These are phyloP conservation scores for Carex myosuroides DNA, from an alignment of 176 grass and related monocot genomes.

Conservation along the genomic window DNA sequence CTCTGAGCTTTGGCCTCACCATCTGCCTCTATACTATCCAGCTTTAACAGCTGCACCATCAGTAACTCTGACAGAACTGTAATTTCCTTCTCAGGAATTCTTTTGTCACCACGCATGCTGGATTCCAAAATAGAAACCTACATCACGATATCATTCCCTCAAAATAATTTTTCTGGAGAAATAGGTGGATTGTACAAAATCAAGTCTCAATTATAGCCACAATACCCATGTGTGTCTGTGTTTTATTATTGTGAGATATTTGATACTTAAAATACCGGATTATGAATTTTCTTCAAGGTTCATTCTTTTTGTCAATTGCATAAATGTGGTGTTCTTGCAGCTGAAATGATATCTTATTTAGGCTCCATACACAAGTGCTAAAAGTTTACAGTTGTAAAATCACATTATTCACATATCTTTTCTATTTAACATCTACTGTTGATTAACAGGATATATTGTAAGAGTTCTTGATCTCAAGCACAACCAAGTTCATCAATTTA, in stretches of 20 bases:
- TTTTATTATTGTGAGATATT: neutral
- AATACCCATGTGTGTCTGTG: neutral
- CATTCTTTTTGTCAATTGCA: neutral
- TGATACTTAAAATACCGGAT: no score
- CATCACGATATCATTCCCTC: neutral
- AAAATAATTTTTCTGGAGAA: neutral
- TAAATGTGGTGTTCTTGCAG: neutral
- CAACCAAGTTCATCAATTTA: neutral
- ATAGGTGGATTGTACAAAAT: neutral
- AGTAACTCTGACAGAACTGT: conserved; percentile 71
- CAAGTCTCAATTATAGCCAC: neutral
- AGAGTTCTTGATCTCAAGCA: neutral
- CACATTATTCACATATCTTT: neutral
- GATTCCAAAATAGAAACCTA: conserved; percentile 79
- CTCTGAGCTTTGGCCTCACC: conserved; percentile 80
- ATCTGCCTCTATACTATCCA: conserved; percentile 81
- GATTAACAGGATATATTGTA: neutral
- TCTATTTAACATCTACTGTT: neutral
- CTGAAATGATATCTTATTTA: neutral
- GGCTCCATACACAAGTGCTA: no score
- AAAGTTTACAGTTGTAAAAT: neutral
- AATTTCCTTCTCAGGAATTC: conserved; percentile 74
- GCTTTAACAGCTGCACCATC: conserved; percentile 81
- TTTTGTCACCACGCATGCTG: conserved; percentile 41
- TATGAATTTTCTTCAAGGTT: neutral